A percentile compares a stretch with the other conserved stretches of the same genome.
phyloP scores from a whole-genome alignment of 371 early-diverging fungal species.

The Phascolomyces articulosus region DNA sequence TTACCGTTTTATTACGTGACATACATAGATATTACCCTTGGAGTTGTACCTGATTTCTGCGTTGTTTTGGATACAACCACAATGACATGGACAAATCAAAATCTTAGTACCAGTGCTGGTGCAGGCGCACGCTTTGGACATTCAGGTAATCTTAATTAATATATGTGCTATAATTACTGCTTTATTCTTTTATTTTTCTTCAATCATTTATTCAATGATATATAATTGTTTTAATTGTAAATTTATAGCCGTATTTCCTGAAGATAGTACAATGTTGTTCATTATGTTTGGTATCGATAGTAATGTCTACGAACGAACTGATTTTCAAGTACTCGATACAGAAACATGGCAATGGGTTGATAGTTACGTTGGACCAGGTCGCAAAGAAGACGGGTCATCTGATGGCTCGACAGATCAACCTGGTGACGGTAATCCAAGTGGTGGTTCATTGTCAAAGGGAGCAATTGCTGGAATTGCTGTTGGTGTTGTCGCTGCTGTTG shows the following conservation, averaged over 20 bases:
- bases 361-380: not conserved
- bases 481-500: not conserved
- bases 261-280: not conserved
- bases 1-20: too few species aligned
- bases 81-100: not conserved
- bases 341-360: not conserved
- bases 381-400: not conserved
- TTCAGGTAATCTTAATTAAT: too few species aligned
- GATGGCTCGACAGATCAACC: not conserved
- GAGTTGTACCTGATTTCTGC: not conserved
- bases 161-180: too few species aligned
- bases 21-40: not conserved
- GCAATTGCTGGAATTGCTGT: not conserved
- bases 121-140: not conserved
- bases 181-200: too few species aligned
- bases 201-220: too few species aligned
- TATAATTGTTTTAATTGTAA: not conserved
- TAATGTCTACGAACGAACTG: not conserved
- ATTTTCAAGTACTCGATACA: not conserved
- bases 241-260: not conserved
- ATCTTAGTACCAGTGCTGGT: not conserved
- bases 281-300: slow-evolving; percentile 1
- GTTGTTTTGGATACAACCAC: not conserved
- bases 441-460: not conserved
- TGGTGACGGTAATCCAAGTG: not conserved